Base-by-base conservation (phyloP, 2,329 filamentous ascomycete genomes). In the Stagonosporopsis vannaccii region DNA sequence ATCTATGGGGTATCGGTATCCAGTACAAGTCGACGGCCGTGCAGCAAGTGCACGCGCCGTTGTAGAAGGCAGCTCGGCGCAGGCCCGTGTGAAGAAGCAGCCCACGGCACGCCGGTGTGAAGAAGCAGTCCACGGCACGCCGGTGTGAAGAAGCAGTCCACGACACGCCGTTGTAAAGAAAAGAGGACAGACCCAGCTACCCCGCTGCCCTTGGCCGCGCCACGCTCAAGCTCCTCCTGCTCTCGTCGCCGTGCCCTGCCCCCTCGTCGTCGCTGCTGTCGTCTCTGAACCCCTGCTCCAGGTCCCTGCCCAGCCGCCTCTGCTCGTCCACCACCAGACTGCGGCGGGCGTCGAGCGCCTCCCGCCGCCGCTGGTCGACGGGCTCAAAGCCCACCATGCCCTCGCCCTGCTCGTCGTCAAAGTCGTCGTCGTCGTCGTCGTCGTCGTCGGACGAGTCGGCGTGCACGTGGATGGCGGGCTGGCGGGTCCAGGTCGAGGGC, bases 251-350 rank as follows among this genome's bases (percentile, higher is more conserved):
- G 17, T 70, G 75, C 51, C 11, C 28, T 8, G 3, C 28, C 28
- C n/a, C 30, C 30, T 6, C 30, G 3, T 87, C 85, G 33, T 88
- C 86, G 52, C 89, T 86, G 70, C 88, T 90, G 65, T 90, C 87
- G 72, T 91, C 89, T 76, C 85, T 85, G 70, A 91, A 91, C 0
- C 88, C 89, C 67, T 89, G 84, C 73, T 94, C 90, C 47, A 94
- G 75, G 66, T 96, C 92, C 77, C 91, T 82, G 73, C 91, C 94
- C 59, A 96, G 69, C 60, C 92, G 82, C 64, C 85, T 80, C 39
- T 82, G 78, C 43, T 81, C 82, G 58, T 86, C 84, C 30, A 68
- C 69, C 35, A 74, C 26, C 5, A 6, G 62, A 77, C 76, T 75
- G 43, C 75, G 60, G 19, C 76, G 58, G 55, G 75, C 70, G 51